Percentiles rank a stretch among this genome's conserved stretches.
phyloP scores from a whole-genome alignment of 106 monocot species.

The Amphibolis antarctica region DNA sequence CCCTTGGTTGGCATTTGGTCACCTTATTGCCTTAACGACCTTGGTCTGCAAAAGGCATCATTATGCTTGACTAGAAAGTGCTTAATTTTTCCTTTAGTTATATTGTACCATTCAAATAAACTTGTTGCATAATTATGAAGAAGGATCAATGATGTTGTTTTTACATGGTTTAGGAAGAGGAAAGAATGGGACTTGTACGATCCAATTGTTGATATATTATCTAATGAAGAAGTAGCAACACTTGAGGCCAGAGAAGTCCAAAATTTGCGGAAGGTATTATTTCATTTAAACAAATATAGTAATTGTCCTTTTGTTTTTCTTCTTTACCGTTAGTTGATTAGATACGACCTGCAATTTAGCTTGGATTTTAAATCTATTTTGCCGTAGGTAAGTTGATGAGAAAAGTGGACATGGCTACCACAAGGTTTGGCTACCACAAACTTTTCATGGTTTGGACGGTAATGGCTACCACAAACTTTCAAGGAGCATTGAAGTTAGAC shows the following conservation, averaged over 20 bases:
- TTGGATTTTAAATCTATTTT: not conserved
- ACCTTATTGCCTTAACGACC: too few relatives aligned
- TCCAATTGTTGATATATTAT: slow-evolving; percentile 65
- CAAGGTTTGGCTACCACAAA: too few relatives aligned
- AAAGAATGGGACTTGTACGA: slow-evolving; percentile 86
- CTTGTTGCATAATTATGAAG: not conserved
- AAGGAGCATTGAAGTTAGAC: too few relatives aligned
- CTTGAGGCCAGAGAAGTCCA: slow-evolving; percentile 64
- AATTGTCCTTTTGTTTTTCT: too few relatives aligned
- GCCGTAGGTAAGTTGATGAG: not conserved
- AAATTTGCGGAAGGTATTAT: slow-evolving; percentile 37
- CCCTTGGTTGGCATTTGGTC: too few relatives aligned
- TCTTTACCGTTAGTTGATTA: too few relatives aligned
- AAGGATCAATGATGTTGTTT: not conserved
- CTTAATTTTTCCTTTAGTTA: not conserved
- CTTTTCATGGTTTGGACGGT: too few relatives aligned
- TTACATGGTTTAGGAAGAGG: slow-evolving; percentile 44
- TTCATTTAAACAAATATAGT: too few relatives aligned
- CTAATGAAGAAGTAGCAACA: slow-evolving; percentile 63
- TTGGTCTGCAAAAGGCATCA: too few relatives aligned
- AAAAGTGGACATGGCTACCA: not conserved
- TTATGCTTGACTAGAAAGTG: too few relatives aligned
- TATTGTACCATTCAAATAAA: not conserved
- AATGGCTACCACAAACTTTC: too few relatives aligned
- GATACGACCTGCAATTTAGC: too few relatives aligned